These are phyloP conservation scores for Fragaria iinumae DNA, from an alignment of 306 rosid genomes.

Conservation along the genomic window DNA sequence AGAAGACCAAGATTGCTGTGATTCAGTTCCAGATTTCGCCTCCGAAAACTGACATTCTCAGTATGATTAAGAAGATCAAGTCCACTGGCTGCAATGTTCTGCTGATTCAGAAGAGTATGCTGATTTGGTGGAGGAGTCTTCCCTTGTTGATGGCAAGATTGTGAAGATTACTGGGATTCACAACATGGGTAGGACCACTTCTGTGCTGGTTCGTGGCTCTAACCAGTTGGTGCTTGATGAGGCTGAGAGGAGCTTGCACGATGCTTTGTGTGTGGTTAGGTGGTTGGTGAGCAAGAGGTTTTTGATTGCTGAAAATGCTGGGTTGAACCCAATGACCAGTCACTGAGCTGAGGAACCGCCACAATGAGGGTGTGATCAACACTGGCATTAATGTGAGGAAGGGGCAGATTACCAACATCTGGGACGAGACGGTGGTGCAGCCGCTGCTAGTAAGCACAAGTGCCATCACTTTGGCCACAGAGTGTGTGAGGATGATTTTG, in stretches of 20 bases:
- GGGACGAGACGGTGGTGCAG: conserved; percentile 99
- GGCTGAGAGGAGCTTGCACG: conserved; percentile 94
- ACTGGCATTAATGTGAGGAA: conserved; percentile 98
- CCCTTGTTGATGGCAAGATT: conserved; percentile 92
- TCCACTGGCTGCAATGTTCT: conserved; percentile 84
- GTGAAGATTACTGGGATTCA: conserved; percentile 87
- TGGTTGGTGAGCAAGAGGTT: conserved; percentile 87
- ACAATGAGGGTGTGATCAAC: conserved; percentile 48
- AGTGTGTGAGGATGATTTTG: conserved; percentile 98
- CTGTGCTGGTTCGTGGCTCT: conserved; percentile 90
- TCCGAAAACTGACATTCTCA: conserved; percentile 77
- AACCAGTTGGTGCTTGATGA: conserved; percentile 83
- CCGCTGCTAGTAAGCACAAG: conserved; percentile 96
- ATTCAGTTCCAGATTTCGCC: conserved; percentile 99
- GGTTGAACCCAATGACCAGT: conserved; percentile 54
- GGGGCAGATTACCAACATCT: conserved; percentile 96
- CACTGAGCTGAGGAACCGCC: too few species aligned
- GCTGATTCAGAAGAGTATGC: conserved; percentile 94
- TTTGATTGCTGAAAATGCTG: conserved; percentile 97
- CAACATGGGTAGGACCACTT: conserved; percentile 89
- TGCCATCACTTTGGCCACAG: conserved; percentile 87
- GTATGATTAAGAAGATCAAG: conserved; percentile 94
- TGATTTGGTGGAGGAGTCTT: conserved; percentile 87
- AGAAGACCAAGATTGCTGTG: conserved; percentile 87
- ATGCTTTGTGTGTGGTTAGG: conserved; percentile 94